Evolutionary conservation across 352 stramenopile genomes (phyloP).

Genomic region (Paralagenidium karlingii): DNA sequence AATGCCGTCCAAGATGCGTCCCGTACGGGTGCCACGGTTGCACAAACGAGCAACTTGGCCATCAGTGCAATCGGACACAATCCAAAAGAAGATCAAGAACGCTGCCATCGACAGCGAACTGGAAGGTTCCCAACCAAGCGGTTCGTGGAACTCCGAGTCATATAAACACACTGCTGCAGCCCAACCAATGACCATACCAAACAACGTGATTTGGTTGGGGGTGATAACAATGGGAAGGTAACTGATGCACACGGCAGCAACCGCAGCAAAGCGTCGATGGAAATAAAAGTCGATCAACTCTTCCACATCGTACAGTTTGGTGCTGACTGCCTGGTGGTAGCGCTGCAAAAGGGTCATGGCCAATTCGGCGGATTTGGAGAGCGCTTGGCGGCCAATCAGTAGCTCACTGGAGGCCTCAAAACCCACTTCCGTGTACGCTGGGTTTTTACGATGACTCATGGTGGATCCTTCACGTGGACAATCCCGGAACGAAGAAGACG

Average conservation of each 20-base stretch:
- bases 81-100: slow-evolving; percentile 70
- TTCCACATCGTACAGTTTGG: slow-evolving; percentile 83
- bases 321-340: slow-evolving; percentile 55
- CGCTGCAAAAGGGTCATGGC: no score
- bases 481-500: no score
- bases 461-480: no score
- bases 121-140: slow-evolving; percentile 40
- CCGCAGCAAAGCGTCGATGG: slow-evolving; percentile 56
- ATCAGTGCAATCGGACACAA: slow-evolving; percentile 77
- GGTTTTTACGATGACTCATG: no score
- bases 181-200: slow-evolving; percentile 61
- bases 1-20: slow-evolving; percentile 65
- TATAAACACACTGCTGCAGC: slow-evolving; percentile 52
- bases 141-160: slow-evolving; percentile 69
- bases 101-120: slow-evolving; percentile 34
- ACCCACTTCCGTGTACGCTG: no score
- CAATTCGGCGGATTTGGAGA: no score
- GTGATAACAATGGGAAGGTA: slow-evolving; percentile 78
- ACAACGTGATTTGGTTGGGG: slow-evolving; percentile 79
- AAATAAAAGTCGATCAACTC: slow-evolving; percentile 80
- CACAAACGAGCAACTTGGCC: slow-evolving; percentile 71
- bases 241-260: slow-evolving; percentile 63
- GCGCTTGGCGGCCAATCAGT: no score
- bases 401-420: no score
- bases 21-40: slow-evolving; percentile 68